phyloP scores from a whole-genome alignment of 2,329 filamentous ascomycete species.

The Clarireedia monteithiana region DNA sequence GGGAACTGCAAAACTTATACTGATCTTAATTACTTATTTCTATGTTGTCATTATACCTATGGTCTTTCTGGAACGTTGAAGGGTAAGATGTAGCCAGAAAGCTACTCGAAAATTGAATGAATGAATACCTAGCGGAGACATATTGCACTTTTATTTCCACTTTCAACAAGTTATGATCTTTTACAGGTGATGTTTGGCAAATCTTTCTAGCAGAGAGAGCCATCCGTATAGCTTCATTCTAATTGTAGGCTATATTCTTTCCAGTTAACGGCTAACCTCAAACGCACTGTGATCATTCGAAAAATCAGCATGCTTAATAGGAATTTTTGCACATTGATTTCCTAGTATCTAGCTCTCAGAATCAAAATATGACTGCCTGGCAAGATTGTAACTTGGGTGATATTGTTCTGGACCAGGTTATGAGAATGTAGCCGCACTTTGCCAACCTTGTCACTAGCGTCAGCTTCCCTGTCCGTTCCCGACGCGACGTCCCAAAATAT shows the following conservation, averaged over 20 bases:
- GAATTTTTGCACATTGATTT: too few species aligned
- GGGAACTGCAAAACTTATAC: slow-evolving; percentile 12
- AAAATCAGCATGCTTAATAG: too few species aligned
- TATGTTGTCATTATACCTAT: slow-evolving; percentile 14
- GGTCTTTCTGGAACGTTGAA: slow-evolving; percentile 6
- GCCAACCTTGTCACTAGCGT: slow-evolving; percentile 11
- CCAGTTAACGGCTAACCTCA: too few species aligned
- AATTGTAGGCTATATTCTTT: too few species aligned
- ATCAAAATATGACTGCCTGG: too few species aligned
- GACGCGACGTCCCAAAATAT: slow-evolving; percentile 9
- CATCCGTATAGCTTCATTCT: too few species aligned
- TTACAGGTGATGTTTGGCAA: background rate
- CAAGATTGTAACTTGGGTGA: too few species aligned
- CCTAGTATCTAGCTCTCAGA: too few species aligned
- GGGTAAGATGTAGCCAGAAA: background rate
- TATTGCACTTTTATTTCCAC: background rate
- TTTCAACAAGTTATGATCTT: background rate
- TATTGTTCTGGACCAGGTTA: background rate
- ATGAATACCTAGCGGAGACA: background rate
- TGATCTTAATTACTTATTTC: slow-evolving; percentile 20
- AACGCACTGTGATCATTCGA: too few species aligned
- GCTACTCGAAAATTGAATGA: slow-evolving; percentile 5
- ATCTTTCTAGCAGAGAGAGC: too few species aligned
- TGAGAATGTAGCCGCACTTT: background rate
- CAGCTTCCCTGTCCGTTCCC: background rate